phyloP scores from a whole-genome alignment of 1,284 basidiomycete genomes.

The Pseudozyma flocculosa region DNA sequence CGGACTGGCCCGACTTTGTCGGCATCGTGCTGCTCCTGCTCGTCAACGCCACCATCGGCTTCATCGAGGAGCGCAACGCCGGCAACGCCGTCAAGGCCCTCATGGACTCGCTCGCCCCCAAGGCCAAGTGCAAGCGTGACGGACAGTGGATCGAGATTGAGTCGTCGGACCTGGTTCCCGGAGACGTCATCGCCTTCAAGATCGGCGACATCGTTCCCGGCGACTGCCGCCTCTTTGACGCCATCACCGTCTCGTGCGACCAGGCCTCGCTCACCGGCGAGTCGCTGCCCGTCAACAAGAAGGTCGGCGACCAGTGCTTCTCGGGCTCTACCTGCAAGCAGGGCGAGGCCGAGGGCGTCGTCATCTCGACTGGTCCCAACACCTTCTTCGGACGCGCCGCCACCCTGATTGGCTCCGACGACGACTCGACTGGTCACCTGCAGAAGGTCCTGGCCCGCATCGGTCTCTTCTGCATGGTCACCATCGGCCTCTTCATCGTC shows the following conservation, averaged over 20 bases:
- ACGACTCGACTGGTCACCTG: conserved; percentile 67
- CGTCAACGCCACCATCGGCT: conserved; percentile 95
- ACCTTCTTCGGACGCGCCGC: conserved; percentile 95
- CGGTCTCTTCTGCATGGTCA: conserved; percentile 79
- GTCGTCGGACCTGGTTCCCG: conserved; percentile 82
- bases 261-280: conserved; percentile 98
- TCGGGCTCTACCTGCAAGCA: conserved; percentile 72
- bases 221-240: conserved; percentile 75
- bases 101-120: conserved; percentile 98
- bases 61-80: conserved; percentile 94
- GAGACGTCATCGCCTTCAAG: conserved; percentile 82
- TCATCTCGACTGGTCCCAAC: conserved; percentile 83
- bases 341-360: conserved; percentile 81
- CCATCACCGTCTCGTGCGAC: conserved; percentile 73
- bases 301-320: conserved; percentile 64
- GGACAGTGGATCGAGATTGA: conserved; percentile 64
- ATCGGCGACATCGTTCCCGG: conserved; percentile 86
- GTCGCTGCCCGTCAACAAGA: conserved; percentile 87
- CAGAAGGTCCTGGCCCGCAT: conserved; percentile 86
- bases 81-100: conserved; percentile 98
- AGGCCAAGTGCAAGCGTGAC: conserved; percentile 72
- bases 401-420: conserved; percentile 90
- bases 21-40: conserved; percentile 90
- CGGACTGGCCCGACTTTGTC: conserved; percentile 96
- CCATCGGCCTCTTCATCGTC: conserved; percentile 92